These are phyloP conservation scores for Blastosporella zonata DNA, from an alignment of 1,284 basidiomycete genomes.

Conservation along the genomic window DNA sequence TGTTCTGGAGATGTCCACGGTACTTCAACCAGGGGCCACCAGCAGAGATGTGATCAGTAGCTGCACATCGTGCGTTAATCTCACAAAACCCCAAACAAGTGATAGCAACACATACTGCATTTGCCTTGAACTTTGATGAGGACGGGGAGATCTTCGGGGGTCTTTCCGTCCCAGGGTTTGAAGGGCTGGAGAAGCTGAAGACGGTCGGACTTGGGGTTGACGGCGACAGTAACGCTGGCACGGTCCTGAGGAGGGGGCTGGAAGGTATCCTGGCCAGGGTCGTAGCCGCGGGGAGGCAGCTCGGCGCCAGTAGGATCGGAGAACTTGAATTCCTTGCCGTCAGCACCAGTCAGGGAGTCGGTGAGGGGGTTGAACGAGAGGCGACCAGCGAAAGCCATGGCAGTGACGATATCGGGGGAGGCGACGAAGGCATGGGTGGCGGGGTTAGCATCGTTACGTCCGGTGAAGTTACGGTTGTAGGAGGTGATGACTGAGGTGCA, in stretches of 20 bases:
- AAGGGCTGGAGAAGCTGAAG: conserved; percentile 94
- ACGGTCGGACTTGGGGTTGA: conserved; percentile 89
- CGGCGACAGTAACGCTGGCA: conserved; percentile 80
- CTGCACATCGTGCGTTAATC: conserved; percentile 27
- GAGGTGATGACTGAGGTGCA: conserved; percentile 81
- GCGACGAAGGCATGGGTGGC: conserved; percentile 99
- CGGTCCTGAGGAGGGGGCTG: conserved; percentile 91
- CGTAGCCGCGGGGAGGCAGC: conserved; percentile 93
- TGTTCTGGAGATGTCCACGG: conserved; percentile 98
- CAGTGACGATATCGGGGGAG: conserved; percentile 97
- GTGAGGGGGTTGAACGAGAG: conserved; percentile 97
- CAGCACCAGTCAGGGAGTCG: conserved; percentile 84
- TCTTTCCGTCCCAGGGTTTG: conserved; percentile 91
- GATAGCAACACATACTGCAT: conserved; percentile 72
- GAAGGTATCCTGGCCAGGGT: conserved; percentile 97
- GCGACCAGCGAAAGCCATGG: conserved; percentile 92
- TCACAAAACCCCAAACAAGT: conserved; percentile 1
- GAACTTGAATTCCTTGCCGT: conserved; percentile 99
- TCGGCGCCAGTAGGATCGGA: conserved; percentile 86
- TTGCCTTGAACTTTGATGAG: conserved; percentile 99
- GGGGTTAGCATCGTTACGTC: conserved; percentile 99
- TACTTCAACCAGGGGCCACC: conserved; percentile 99
- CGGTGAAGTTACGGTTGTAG: conserved; percentile 99
- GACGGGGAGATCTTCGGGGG: conserved; percentile 85
- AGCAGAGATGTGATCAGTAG: conserved; percentile 88